A percentile compares a stretch with the other conserved stretches of the same genome.
These are phyloP conservation scores for Umbilicus rupestris DNA, from an alignment of 164 flowering plant species.

Conservation along the genomic window DNA sequence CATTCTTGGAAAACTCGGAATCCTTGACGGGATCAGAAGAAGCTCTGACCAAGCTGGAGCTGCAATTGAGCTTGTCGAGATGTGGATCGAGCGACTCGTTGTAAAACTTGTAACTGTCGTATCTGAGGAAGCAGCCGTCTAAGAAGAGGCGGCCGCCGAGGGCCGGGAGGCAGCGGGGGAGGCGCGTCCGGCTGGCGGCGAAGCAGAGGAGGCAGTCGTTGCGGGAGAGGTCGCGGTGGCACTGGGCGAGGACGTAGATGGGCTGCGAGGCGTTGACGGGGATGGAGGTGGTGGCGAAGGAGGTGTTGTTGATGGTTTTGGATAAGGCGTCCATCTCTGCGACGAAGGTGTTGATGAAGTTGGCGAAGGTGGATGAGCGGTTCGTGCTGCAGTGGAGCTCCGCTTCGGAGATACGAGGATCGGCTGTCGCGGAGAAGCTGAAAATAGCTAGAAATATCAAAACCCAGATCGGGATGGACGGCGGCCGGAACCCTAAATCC, in stretches of 20 bases:
- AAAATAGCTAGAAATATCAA: not conserved
- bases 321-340: conserved; percentile 37
- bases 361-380: conserved; percentile 7
- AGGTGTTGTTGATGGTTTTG: conserved; percentile 13
- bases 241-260: conserved; percentile 48
- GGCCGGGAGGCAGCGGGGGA: conserved; percentile 62
- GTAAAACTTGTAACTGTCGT: conserved; percentile 46
- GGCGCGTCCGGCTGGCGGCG: conserved; percentile 38
- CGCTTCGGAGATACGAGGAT: conserved; percentile 26
- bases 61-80: conserved; percentile 20
- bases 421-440: not conserved
- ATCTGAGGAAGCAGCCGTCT: conserved; percentile 65
- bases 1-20: conserved; percentile 16
- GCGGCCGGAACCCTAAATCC: too few species aligned
- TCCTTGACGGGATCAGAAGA: not conserved
- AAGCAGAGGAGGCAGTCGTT: conserved; percentile 68
- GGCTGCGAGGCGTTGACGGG: conserved; percentile 14
- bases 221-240: conserved; percentile 47
- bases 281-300: conserved; percentile 19
- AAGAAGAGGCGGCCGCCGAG: conserved; percentile 34
- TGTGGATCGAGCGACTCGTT: conserved; percentile 19
- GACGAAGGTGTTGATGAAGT: conserved; percentile 26
- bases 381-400: conserved; percentile 30
- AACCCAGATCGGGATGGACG: too few species aligned
- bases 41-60: not conserved